Evolutionary conservation across 129 eudicot genomes (phyloP).

Genomic region (Deinandra increscens): DNA sequence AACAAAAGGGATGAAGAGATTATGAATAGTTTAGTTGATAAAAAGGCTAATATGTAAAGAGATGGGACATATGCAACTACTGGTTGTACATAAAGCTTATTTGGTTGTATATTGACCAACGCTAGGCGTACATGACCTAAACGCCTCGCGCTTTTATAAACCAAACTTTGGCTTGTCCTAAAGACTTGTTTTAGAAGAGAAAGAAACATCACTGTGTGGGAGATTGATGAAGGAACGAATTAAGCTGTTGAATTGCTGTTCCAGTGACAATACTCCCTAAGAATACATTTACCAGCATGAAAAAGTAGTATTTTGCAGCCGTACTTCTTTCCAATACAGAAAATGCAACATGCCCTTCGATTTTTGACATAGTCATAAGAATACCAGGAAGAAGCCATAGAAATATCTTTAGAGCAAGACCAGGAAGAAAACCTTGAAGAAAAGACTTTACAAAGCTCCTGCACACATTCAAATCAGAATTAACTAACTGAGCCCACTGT

Average conservation of each 20-base stretch:
- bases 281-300: slow-evolving; percentile 92
- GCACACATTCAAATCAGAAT: slow-evolving; percentile 32
- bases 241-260: slow-evolving; percentile 86
- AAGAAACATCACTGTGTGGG: slow-evolving; percentile 65
- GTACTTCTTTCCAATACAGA: slow-evolving; percentile 73
- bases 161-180: too few relatives aligned
- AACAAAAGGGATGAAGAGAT: too few relatives aligned
- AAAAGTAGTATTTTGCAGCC: slow-evolving; percentile 82
- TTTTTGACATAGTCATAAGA: slow-evolving; percentile 83
- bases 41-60: too few relatives aligned
- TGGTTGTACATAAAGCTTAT: too few relatives aligned
- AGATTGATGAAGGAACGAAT: slow-evolving; percentile 82
- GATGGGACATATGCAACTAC: too few relatives aligned
- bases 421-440: slow-evolving; percentile 96
- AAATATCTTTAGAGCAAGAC: slow-evolving; percentile 85
- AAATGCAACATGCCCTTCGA: slow-evolving; percentile 85
- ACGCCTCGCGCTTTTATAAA: too few relatives aligned
- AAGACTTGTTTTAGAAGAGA: too few relatives aligned
- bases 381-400: slow-evolving; percentile 73
- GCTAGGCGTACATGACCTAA: too few relatives aligned
- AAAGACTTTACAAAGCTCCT: slow-evolving; percentile 82
- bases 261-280: slow-evolving; percentile 86
- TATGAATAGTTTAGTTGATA: too few relatives aligned
- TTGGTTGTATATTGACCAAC: too few relatives aligned
- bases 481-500: too few relatives aligned